A percentile compares a stretch with the other conserved stretches of the same genome.
phyloP scores from a whole-genome alignment of 805 yeast genomes.

The Zygosaccharomyces bailii region DNA sequence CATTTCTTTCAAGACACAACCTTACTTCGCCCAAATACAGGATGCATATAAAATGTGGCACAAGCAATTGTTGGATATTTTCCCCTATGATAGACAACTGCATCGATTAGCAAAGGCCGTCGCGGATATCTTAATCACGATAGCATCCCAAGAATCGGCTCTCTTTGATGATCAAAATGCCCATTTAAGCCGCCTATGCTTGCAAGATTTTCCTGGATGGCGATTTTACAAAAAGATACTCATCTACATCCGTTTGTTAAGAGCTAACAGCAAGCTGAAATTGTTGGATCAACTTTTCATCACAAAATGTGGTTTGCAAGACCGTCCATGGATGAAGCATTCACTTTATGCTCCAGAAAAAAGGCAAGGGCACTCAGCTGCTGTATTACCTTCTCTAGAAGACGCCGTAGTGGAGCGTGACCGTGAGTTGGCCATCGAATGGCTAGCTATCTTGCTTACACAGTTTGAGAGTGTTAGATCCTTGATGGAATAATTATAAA shows the following conservation, averaged over 20 bases:
- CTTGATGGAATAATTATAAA: slow-evolving; percentile 22
- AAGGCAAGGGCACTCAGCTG: slow-evolving; percentile 48
- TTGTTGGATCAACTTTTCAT: slow-evolving; percentile 55
- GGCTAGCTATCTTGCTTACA: slow-evolving; percentile 44
- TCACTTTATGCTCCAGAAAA: slow-evolving; percentile 59
- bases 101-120: slow-evolving; percentile 12
- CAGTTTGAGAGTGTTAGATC: slow-evolving; percentile 28
- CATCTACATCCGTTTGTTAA: slow-evolving; percentile 54
- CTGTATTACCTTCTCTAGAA: slow-evolving; percentile 54
- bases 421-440: slow-evolving; percentile 41
- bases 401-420: slow-evolving; percentile 52
- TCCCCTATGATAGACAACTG: slow-evolving; percentile 24
- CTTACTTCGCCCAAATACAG: slow-evolving; percentile 46
- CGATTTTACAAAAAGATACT: slow-evolving; percentile 54
- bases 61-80: slow-evolving; percentile 21
- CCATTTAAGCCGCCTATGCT: slow-evolving; percentile 48
- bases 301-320: slow-evolving; percentile 43
- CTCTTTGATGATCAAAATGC: slow-evolving; percentile 48
- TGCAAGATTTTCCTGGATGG: slow-evolving; percentile 79
- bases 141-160: slow-evolving; percentile 28
- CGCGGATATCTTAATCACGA: slow-evolving; percentile 8
- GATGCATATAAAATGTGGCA: slow-evolving; percentile 35
- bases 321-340: slow-evolving; percentile 61
- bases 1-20: slow-evolving; percentile 43
- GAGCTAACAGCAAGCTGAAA: slow-evolving; percentile 51